phyloP scores from a whole-genome alignment of 1,284 basidiomycete species.

The Boletus nobilissimus region DNA sequence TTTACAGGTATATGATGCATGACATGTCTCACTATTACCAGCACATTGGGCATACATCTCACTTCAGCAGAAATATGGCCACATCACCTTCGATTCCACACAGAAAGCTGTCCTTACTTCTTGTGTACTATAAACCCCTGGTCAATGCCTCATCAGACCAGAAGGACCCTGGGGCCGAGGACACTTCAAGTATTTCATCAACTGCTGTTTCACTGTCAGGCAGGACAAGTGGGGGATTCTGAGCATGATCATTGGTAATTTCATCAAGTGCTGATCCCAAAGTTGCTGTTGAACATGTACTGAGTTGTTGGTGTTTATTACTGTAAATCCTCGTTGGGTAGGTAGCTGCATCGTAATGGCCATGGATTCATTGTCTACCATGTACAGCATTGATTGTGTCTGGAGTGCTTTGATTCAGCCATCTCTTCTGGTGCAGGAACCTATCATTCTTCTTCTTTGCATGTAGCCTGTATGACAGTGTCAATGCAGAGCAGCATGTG shows the following conservation, averaged over 20 bases:
- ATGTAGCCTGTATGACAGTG: constrained; percentile 89
- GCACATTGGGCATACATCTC: background rate
- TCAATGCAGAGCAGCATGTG: constrained; percentile 94
- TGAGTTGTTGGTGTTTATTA: constrained; percentile 23
- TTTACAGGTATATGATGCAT: constrained; percentile 83
- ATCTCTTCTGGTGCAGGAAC: constrained; percentile 67
- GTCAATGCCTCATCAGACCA: constrained; percentile 47
- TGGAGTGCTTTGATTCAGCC: constrained; percentile 41
- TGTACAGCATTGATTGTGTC: background rate
- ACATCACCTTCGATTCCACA: constrained; percentile 89
- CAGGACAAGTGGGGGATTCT: constrained; percentile 92
- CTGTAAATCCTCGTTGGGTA: constrained; percentile 12
- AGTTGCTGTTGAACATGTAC: background rate
- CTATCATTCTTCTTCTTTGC: too few species aligned
- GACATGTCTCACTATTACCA: constrained; percentile 59
- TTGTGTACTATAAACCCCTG: constrained; percentile 83
- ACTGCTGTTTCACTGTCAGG: constrained; percentile 95
- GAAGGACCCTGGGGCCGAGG: constrained; percentile 36
- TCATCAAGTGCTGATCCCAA: constrained; percentile 66
- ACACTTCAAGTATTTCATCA: constrained; percentile 65
- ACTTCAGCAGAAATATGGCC: constrained; percentile 82
- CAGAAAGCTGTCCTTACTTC: constrained; percentile 94
- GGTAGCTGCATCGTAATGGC: constrained; percentile 27
- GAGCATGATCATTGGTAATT: constrained; percentile 91
- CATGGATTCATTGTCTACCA: too few species aligned